A percentile compares a stretch with the other conserved stretches of the same genome.
These are phyloP conservation scores for Isatis lusitanica DNA, from an alignment of 441 rosid genomes.

Conservation along the genomic window DNA sequence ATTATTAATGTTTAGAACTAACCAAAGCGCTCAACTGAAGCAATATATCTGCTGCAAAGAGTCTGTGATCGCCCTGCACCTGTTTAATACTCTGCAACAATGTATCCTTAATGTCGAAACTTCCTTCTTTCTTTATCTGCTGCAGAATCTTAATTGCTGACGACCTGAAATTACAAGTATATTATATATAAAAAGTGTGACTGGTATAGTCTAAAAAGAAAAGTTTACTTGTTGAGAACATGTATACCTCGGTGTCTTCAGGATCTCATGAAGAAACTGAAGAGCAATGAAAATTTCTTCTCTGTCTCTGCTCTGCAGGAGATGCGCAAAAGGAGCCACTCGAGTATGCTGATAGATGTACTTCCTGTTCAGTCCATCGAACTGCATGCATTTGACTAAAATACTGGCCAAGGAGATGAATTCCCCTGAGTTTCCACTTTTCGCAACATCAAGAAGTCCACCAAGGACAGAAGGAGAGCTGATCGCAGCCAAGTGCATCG, in stretches of 20 bases:
- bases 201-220: not conserved
- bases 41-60: slow-evolving; percentile 77
- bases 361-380: slow-evolving; percentile 78
- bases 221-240: not conserved
- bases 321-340: slow-evolving; percentile 65
- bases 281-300: slow-evolving; percentile 59
- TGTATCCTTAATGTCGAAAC: slow-evolving; percentile 44
- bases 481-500: slow-evolving; percentile 64
- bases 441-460: slow-evolving; percentile 70
- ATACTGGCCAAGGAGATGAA: slow-evolving; percentile 72
- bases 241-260: slow-evolving; percentile 70
- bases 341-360: slow-evolving; percentile 54
- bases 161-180: slow-evolving; percentile 54
- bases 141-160: slow-evolving; percentile 65
- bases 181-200: not conserved
- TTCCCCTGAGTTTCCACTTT: slow-evolving; percentile 52
- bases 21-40: slow-evolving; percentile 74
- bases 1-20: slow-evolving; percentile 21
- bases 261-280: slow-evolving; percentile 76
- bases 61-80: slow-evolving; percentile 55
- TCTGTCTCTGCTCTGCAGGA: slow-evolving; percentile 57
- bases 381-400: slow-evolving; percentile 85
- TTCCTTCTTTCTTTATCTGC: slow-evolving; percentile 60
- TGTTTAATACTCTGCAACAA: slow-evolving; percentile 48
- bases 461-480: slow-evolving; percentile 70